A percentile compares a stretch with the other conserved stretches of the same genome.
Evolutionary conservation across 176 grass and related monocot genomes (phyloP).

Genomic region (Avena insularis): DNA sequence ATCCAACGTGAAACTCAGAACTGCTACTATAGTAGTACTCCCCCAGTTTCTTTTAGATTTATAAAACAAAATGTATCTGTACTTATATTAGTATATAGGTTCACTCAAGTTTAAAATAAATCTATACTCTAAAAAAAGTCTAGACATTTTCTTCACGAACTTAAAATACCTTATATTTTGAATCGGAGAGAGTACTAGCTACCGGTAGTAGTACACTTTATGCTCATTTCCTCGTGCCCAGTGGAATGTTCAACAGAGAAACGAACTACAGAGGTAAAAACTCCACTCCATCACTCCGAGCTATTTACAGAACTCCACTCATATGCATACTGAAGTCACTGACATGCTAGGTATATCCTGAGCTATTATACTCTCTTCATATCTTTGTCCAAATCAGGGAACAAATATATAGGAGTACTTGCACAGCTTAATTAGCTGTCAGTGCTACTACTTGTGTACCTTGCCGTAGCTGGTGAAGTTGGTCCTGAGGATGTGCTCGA

Average conservation of each 20-base stretch:
- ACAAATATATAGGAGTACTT: no score
- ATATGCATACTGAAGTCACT: not conserved
- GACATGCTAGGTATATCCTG: not conserved
- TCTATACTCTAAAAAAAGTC: no score
- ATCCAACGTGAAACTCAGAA: not conserved
- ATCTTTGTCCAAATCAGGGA: not conserved
- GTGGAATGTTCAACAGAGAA: not conserved
- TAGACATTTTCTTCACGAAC: no score
- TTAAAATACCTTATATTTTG: no score
- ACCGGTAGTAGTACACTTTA: not conserved
- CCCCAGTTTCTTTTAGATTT: no score
- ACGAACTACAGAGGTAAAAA: no score
- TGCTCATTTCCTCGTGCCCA: not conserved
- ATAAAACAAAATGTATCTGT: no score
- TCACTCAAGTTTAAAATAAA: no score
- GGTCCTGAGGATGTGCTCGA: constrained; percentile 60
- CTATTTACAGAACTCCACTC: no score
- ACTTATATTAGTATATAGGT: no score
- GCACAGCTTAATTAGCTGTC: not conserved
- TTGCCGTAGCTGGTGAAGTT: constrained; percentile 75
- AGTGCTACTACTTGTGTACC: not conserved
- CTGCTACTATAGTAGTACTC: not conserved
- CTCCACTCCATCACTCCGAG: not conserved
- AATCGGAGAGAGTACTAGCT: no score
- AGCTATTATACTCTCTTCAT: not conserved